phyloP scores from a whole-genome alignment of 2,329 filamentous ascomycete genomes.

The Hysterium pulicare region DNA sequence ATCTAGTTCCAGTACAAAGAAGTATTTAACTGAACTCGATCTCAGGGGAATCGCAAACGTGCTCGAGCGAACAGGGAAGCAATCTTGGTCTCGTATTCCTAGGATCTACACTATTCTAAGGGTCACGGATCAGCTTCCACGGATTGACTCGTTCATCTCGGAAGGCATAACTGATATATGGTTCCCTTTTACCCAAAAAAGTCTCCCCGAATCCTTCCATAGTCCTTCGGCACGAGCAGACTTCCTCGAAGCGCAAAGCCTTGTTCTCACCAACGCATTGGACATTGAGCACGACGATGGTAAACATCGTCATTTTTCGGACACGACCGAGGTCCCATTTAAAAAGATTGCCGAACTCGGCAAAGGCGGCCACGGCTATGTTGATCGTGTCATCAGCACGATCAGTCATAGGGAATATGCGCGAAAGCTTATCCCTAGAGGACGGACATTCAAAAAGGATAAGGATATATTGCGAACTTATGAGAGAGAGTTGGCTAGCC shows the following conservation, averaged over 20 bases:
- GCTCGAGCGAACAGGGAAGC: background rate
- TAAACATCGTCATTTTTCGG: constrained; percentile 4
- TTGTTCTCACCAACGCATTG: constrained; percentile 9
- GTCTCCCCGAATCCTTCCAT: constrained; percentile 6
- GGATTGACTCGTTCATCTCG: constrained; percentile 11
- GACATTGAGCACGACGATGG: constrained; percentile 8
- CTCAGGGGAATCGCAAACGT: background rate
- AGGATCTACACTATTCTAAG: constrained; percentile 15
- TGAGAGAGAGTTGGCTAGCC: constrained; percentile 11
- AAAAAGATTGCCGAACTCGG: constrained; percentile 12
- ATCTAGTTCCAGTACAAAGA: background rate
- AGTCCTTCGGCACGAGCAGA: constrained; percentile 4
- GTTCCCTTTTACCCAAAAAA: constrained; percentile 12
- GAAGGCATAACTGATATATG: constrained; percentile 8
- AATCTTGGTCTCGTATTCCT: constrained; percentile 13
- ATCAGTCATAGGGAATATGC: constrained; percentile 19
- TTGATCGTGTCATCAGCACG: constrained; percentile 20
- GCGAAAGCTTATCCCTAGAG: constrained; percentile 17
- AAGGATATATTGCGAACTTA: constrained; percentile 9
- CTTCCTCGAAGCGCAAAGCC: constrained; percentile 6
- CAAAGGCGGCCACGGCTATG: constrained; percentile 16
- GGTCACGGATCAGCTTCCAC: constrained; percentile 9
- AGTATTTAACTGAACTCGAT: background rate
- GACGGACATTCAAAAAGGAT: constrained; percentile 10
- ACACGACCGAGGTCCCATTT: constrained; percentile 7